These are phyloP conservation scores for Hysterangium stoloniferum DNA, from an alignment of 768 basidiomycete species.

Conservation along the genomic window DNA sequence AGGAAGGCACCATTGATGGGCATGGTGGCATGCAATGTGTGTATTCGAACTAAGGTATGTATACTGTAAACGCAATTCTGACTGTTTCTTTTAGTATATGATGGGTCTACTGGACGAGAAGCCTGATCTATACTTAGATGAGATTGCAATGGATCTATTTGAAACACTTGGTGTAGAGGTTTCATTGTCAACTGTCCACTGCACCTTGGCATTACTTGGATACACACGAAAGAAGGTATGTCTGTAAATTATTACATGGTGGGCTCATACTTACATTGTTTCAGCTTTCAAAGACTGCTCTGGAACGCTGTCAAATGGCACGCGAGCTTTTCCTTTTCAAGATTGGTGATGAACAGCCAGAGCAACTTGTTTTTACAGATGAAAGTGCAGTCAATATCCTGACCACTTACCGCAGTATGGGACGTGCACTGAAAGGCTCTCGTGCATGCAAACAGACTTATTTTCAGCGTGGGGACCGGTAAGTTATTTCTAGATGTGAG, in stretches of 20 bases:
- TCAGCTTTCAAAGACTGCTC: not conserved
- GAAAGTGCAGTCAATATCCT: slow-evolving; percentile 1
- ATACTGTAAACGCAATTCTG: not conserved
- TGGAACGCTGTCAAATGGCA: not conserved
- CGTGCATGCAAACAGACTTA: not conserved
- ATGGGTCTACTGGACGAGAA: slow-evolving; percentile 17
- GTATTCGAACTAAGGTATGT: not conserved
- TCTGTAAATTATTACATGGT: not conserved
- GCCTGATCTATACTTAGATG: slow-evolving; percentile 19
- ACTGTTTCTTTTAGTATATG: too few relatives aligned
- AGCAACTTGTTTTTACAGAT: slow-evolving; percentile 1
- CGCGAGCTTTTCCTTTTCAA: not conserved
- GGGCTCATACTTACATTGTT: not conserved
- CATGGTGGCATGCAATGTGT: not conserved
- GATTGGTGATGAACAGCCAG: slow-evolving; percentile 1
- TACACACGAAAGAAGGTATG: not conserved
- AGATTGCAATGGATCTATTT: slow-evolving; percentile 15
- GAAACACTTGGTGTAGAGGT: slow-evolving; percentile 4
- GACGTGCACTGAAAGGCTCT: not conserved
- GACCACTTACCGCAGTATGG: not conserved
- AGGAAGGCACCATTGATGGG: not conserved
- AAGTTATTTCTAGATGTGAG: not conserved
- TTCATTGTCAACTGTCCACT: not conserved
- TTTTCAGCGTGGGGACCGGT: not conserved
- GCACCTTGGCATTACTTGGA: not conserved